Conservation (phyloP, 257 asterid genomes). For the Solanum ossicruentum region DNA sequence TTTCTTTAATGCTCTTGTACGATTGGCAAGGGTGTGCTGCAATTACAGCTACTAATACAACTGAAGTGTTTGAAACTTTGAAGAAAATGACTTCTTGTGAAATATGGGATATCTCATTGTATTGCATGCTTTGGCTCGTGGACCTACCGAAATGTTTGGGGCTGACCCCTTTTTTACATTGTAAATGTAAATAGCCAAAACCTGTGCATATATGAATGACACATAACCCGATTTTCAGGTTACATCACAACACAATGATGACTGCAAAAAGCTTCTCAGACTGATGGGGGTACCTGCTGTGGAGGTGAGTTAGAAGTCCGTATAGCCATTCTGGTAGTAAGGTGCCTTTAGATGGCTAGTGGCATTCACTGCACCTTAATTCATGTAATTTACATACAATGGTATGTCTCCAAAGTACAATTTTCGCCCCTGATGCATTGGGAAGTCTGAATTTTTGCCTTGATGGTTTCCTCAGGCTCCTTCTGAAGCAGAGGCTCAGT, state of each 20-base stretch:
- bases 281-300: constrained; percentile 98
- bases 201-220: background rate
- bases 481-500: constrained; percentile 97
- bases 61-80: background rate
- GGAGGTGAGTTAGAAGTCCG: constrained; percentile 49
- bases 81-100: background rate
- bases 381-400: background rate
- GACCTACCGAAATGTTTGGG: background rate
- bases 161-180: background rate
- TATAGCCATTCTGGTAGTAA: background rate
- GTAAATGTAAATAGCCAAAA: background rate
- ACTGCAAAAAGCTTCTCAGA: constrained; percentile 85
- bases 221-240: constrained; percentile 36
- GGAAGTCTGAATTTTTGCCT: background rate
- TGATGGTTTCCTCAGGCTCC: constrained; percentile 58
- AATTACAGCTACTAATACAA: background rate
- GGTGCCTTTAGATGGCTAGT: background rate
- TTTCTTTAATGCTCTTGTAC: background rate
- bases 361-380: background rate
- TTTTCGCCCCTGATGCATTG: background rate
- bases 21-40: background rate
- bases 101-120: background rate
- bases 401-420: background rate
- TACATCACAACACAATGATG: constrained; percentile 85
- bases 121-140: background rate